These are phyloP conservation scores for Hymenoscyphus infarciens DNA, from an alignment of 2,329 filamentous ascomycete species.

Conservation along the genomic window DNA sequence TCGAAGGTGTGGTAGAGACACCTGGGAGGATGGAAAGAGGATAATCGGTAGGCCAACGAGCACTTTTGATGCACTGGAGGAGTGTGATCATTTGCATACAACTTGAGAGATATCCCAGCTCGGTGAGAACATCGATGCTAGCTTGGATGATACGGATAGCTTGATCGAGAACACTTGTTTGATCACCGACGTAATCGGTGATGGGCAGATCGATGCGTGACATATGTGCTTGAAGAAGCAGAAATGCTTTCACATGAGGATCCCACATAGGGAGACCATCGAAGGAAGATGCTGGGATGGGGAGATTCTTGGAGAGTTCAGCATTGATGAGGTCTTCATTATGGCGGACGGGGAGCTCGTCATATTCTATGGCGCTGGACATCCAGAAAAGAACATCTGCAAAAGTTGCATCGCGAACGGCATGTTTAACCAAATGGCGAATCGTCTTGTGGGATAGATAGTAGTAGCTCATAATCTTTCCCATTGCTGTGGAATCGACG, in stretches of 20 bases:
- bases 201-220: conserved; percentile 89
- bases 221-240: conserved; percentile 93
- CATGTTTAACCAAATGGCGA: conserved; percentile 73
- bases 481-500: conserved; percentile 83
- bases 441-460: conserved; percentile 96
- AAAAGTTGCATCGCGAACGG: conserved; percentile 72
- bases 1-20: conserved; percentile 43
- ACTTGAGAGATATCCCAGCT: conserved; percentile 77
- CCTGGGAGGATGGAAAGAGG: conserved; percentile 77
- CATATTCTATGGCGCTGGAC: conserved; percentile 89
- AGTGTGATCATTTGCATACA: conserved; percentile 79
- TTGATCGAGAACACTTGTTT: conserved; percentile 85
- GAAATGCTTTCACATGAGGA: conserved; percentile 93
- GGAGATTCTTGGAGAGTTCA: conserved; percentile 78
- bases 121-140: conserved; percentile 87
- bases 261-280: conserved; percentile 90
- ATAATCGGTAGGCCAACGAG: conserved; percentile 82
- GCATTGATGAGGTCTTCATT: conserved; percentile 98
- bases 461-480: conserved; percentile 99
- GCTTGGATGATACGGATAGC: conserved; percentile 96
- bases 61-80: conserved; percentile 88
- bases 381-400: conserved; percentile 87
- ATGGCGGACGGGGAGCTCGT: conserved; percentile 94
- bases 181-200: conserved; percentile 94
- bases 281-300: conserved; percentile 44